A percentile compares a stretch with the other conserved stretches of the same genome.
Conservation (phyloP, 345 rosid genomes). For the Brassica rapa region DNA sequence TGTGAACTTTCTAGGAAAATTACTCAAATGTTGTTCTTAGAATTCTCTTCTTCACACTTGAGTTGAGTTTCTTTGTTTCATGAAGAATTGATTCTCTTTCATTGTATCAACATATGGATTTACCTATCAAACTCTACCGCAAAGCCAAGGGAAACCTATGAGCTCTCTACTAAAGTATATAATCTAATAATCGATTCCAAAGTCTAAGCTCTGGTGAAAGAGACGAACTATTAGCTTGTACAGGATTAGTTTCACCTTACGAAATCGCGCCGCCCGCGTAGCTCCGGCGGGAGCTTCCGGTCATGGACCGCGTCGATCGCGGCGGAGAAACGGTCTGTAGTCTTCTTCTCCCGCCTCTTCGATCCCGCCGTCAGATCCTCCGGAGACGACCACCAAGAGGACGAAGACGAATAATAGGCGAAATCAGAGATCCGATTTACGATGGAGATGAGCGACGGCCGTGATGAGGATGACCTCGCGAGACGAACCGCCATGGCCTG, state of each 20-base stretch:
- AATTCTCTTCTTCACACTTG: too few relatives aligned
- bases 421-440: constrained; percentile 29
- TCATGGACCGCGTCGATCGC: constrained; percentile 76
- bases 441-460: background rate
- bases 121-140: constrained; percentile 7
- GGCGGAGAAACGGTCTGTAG: constrained; percentile 60
- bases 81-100: too few relatives aligned
- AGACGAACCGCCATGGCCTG: constrained; percentile 42
- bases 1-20: too few relatives aligned
- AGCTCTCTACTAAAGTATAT: background rate
- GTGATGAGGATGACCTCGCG: constrained; percentile 34
- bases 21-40: too few relatives aligned
- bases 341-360: constrained; percentile 54
- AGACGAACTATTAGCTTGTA: background rate
- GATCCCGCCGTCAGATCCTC: constrained; percentile 39
- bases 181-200: background rate
- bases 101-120: too few relatives aligned
- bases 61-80: too few relatives aligned
- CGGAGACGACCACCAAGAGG: constrained; percentile 38
- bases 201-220: background rate
- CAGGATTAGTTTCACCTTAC: constrained; percentile 50
- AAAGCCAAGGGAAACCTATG: constrained; percentile 1
- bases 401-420: constrained; percentile 45
- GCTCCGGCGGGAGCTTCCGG: constrained; percentile 85
- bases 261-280: constrained; percentile 77